These are phyloP conservation scores for Termitomyces sp. DNA, from an alignment of 768 basidiomycete genomes.

Conservation along the genomic window DNA sequence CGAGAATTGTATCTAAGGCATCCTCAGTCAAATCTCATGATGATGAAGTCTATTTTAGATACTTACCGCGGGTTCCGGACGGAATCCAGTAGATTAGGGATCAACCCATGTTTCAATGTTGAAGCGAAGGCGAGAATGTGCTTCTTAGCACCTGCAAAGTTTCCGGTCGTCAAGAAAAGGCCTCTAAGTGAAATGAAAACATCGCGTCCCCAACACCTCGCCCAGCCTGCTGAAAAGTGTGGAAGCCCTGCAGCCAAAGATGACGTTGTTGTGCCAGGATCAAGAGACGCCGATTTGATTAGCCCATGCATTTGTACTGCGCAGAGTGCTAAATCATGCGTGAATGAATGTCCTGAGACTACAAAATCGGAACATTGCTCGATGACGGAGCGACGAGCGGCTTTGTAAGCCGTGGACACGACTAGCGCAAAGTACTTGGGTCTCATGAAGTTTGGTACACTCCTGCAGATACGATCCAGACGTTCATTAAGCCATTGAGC, in stretches of 20 bases:
- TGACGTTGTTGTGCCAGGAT: constrained; percentile 62
- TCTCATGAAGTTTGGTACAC: constrained; percentile 80
- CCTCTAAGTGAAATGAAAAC: constrained; percentile 93
- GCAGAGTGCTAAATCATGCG: constrained; percentile 83
- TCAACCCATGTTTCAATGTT: constrained; percentile 91
- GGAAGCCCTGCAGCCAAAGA: constrained; percentile 93
- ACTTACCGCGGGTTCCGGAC: constrained; percentile 72
- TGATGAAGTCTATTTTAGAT: not conserved
- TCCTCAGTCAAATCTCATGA: not conserved
- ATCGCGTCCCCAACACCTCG: constrained; percentile 94
- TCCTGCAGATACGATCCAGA: constrained; percentile 73
- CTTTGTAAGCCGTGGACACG: constrained; percentile 89
- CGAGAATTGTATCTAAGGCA: constrained; percentile 81
- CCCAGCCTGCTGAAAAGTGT: constrained; percentile 92
- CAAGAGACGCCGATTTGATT: constrained; percentile 87
- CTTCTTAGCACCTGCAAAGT: constrained; percentile 75
- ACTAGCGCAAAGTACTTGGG: constrained; percentile 96
- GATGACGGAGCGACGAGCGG: constrained; percentile 73
- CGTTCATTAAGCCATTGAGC: constrained; percentile 84
- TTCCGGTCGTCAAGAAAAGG: constrained; percentile 89
- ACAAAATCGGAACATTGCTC: constrained; percentile 90
- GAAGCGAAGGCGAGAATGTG: constrained; percentile 94
- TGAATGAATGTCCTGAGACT: constrained; percentile 79
- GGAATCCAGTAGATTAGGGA: constrained; percentile 94
- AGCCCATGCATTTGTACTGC: constrained; percentile 87